Percentiles rank a stretch among this genome's conserved stretches.
phyloP scores from a whole-genome alignment of 2,329 filamentous ascomycete genomes.

The Trichoderma cornu-damae region DNA sequence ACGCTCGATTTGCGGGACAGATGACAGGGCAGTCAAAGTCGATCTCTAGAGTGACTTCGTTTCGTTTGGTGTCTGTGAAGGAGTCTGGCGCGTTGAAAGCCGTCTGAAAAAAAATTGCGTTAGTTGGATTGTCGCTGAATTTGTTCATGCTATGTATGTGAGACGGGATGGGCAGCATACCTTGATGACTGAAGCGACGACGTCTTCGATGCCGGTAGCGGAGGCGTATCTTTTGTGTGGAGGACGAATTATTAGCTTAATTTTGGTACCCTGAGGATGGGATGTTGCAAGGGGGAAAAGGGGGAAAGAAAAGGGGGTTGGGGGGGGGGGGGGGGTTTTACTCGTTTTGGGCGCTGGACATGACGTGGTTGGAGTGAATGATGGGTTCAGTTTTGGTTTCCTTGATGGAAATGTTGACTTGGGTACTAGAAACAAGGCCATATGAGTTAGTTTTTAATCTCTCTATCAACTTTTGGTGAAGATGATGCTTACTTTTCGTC shows the following conservation, averaged over 20 bases:
- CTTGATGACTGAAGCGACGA: background rate
- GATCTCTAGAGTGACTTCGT: constrained; percentile 8
- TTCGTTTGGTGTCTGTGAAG: constrained; percentile 12
- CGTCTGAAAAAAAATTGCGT: background rate
- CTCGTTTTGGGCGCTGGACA: constrained; percentile 14
- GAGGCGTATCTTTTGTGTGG: background rate
- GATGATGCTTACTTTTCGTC: constrained; percentile 1
- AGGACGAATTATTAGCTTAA: background rate
- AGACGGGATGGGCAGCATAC: background rate
- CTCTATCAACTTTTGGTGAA: background rate
- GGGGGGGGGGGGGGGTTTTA: background rate
- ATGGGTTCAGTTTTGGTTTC: constrained; percentile 12
- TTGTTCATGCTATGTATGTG: background rate
- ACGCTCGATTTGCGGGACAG: constrained; percentile 13
- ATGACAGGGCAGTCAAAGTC: constrained; percentile 11
- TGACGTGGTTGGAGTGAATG: constrained; percentile 7
- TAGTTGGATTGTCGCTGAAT: background rate
- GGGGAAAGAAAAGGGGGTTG: no score
- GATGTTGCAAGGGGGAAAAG: background rate
- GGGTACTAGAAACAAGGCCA: background rate
- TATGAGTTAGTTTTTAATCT: background rate
- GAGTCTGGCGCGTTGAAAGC: constrained; percentile 5
- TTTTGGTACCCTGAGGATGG: background rate
- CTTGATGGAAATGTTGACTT: constrained; percentile 15
- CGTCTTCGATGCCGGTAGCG: constrained; percentile 2